Base-by-base conservation (phyloP, 2,329 filamentous ascomycete species). In the Dothidotthia symphoricarpi region DNA sequence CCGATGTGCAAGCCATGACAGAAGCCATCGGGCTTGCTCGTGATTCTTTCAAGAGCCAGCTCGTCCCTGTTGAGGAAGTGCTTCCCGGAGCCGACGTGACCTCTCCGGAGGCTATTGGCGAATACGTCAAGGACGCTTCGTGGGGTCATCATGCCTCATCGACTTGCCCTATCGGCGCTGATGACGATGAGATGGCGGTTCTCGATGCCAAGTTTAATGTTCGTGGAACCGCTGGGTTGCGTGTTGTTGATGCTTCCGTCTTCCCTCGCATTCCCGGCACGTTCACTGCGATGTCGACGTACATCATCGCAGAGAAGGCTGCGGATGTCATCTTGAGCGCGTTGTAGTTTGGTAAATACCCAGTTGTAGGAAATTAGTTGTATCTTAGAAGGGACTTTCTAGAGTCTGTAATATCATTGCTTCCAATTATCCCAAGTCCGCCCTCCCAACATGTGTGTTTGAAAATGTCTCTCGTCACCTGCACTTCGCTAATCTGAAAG, bases 241-340 rank as follows among this genome's bases (percentile, higher is more conserved):
- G 78, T 2, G 76, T 82, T 10, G 61, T 62, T n/a, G 63, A 64
- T 43, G 63, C 59, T 9, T 55, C 49, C 12, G 39, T 52, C 0
- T 65, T 63, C 39, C 54, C 59, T 3, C 55, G 53, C 28, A 61
- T 64, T 16, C 77, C 77, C 1, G 78, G 78, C 45, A 74, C 68
- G 36, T 80, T 76, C 49, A 69, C 74, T 16, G 69, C 71, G 3
- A 55, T 75, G 1, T 70, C 77, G 0, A 73, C 73, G 0, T 80
- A 78, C 48, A 77, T 82, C 60, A 67, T 78, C 4, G 72, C 70
- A 1, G 79, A 83, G 68, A 83, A 83, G 69, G 80, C 80, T 1
- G 75, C 77, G 2, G 78, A 81, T 59, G 73, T 72, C 5, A 81
- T 83, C 73, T 34, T 65, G 19, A 22, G 19, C 9, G 19, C 5